Evolutionary conservation across 768 basidiomycete genomes (phyloP).

Genomic region (Thelephora ganbajun): DNA sequence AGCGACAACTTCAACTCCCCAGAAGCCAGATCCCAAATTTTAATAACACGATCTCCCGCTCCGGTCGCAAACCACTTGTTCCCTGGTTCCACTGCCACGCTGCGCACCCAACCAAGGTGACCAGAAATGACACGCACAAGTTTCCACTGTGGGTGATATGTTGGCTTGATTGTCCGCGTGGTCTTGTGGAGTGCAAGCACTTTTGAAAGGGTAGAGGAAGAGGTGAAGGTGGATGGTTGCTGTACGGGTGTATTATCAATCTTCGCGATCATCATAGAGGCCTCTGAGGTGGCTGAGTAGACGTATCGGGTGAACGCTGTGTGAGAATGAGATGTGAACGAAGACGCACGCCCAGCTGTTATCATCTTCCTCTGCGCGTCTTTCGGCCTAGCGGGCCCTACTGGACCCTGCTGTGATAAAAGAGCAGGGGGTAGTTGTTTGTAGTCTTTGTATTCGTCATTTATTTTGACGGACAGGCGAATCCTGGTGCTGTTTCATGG

Average conservation of each 20-base stretch:
- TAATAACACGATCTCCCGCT: slow-evolving; percentile 94
- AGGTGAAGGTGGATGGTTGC: slow-evolving; percentile 57
- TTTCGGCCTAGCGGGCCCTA: slow-evolving; percentile 67
- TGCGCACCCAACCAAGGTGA: slow-evolving; percentile 95
- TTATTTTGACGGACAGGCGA: slow-evolving; percentile 71
- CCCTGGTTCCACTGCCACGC: slow-evolving; percentile 92
- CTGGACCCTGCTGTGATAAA: slow-evolving; percentile 69
- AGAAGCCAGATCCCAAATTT: slow-evolving; percentile 96
- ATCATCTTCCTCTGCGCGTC: slow-evolving; percentile 44
- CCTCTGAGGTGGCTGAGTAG: slow-evolving; percentile 33
- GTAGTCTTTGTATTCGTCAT: slow-evolving; percentile 79
- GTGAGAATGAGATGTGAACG: background rate
- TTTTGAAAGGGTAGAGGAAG: slow-evolving; percentile 60
- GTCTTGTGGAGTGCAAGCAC: slow-evolving; percentile 90
- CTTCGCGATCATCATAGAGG: slow-evolving; percentile 44
- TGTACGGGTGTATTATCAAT: slow-evolving; percentile 63
- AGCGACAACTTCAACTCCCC: slow-evolving; percentile 96
- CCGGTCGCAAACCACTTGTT: slow-evolving; percentile 99
- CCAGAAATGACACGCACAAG: slow-evolving; percentile 93
- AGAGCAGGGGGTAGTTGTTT: slow-evolving; percentile 79
- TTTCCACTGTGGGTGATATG: slow-evolving; percentile 94
- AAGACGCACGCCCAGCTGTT: slow-evolving; percentile 50
- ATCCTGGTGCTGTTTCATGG: slow-evolving; percentile 40
- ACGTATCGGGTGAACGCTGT: slow-evolving; percentile 6
- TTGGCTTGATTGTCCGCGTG: slow-evolving; percentile 85